Percentiles rank a stretch among this genome's conserved stretches.
These are phyloP conservation scores for Phtheirospermum japonicum DNA, from an alignment of 257 asterid species.

Conservation along the genomic window DNA sequence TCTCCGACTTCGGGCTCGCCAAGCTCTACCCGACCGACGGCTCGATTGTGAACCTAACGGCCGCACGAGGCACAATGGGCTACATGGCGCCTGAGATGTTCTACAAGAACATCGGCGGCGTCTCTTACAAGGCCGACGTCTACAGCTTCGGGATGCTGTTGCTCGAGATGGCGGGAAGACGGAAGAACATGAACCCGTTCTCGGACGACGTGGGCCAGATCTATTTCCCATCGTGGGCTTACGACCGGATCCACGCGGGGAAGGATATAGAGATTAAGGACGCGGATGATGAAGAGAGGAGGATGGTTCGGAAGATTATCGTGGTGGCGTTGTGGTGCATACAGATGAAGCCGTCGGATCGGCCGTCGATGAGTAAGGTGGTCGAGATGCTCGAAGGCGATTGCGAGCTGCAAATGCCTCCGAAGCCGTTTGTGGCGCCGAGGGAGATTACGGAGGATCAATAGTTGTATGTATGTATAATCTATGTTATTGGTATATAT, in stretches of 20 bases:
- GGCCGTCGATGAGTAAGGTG: slow-evolving; percentile 31
- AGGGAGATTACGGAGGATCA: slow-evolving; percentile 32
- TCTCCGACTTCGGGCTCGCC: slow-evolving; percentile 35
- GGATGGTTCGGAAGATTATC: slow-evolving; percentile 20
- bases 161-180: slow-evolving; percentile 6
- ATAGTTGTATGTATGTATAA: too few relatives aligned
- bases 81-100: slow-evolving; percentile 35
- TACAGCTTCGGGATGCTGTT: slow-evolving; percentile 13
- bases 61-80: slow-evolving; percentile 35
- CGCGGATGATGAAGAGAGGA: neutral
- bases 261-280: slow-evolving; percentile 10
- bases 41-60: slow-evolving; percentile 25
- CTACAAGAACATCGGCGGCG: slow-evolving; percentile 25
- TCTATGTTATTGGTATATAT: too few relatives aligned
- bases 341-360: slow-evolving; percentile 32
- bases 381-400: slow-evolving; percentile 24
- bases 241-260: neutral
- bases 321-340: slow-evolving; percentile 36
- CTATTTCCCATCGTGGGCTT: slow-evolving; percentile 18
- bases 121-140: slow-evolving; percentile 15
- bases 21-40: slow-evolving; percentile 20
- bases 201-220: slow-evolving; percentile 37
- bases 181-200: slow-evolving; percentile 37
- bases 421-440: slow-evolving; percentile 33
- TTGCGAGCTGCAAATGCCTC: slow-evolving; percentile 13